Percentiles rank a stretch among this genome's conserved stretches.
Conservation (phyloP, 2,329 filamentous ascomycete species). For the Dactylellina drechsleri region DNA sequence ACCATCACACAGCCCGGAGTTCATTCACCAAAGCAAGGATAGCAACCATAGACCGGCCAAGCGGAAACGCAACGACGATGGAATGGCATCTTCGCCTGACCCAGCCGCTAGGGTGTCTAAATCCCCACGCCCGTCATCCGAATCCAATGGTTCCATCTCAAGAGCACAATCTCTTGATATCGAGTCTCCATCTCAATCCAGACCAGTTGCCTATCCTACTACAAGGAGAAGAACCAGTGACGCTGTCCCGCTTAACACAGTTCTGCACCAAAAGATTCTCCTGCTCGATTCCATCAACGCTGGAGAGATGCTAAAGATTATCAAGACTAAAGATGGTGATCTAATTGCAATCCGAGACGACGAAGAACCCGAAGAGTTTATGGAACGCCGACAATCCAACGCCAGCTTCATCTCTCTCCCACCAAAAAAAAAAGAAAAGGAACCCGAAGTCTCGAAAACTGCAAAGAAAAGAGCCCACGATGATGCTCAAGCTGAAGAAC, state of each 20-base stretch:
- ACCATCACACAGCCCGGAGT: constrained; percentile 33
- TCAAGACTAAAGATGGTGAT: constrained; percentile 35
- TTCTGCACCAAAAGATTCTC: constrained; percentile 29
- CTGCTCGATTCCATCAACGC: constrained; percentile 38
- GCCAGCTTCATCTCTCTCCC: constrained; percentile 11
- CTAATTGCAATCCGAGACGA: constrained; percentile 41
- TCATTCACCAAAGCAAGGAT: constrained; percentile 8
- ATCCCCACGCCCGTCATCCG: constrained; percentile 31
- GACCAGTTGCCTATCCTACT: background rate
- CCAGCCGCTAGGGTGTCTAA: constrained; percentile 27
- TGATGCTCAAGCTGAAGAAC: constrained; percentile 29
- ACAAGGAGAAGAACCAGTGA: constrained; percentile 13
- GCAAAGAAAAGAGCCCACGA: constrained; percentile 31
- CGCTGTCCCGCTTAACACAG: background rate
- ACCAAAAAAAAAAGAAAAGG: constrained; percentile 26
- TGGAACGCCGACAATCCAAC: constrained; percentile 31
- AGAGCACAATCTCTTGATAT: constrained; percentile 28
- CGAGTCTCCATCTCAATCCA: background rate
- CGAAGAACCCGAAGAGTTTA: constrained; percentile 46
- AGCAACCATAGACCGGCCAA: constrained; percentile 29
- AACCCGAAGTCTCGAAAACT: constrained; percentile 27
- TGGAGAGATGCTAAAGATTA: constrained; percentile 42
- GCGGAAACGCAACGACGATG: constrained; percentile 30
- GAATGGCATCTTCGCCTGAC: constrained; percentile 4
- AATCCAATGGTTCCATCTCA: constrained; percentile 34